phyloP scores from a whole-genome alignment of 2,329 filamentous ascomycete species.

The Hirsutella rhossiliensis region DNA sequence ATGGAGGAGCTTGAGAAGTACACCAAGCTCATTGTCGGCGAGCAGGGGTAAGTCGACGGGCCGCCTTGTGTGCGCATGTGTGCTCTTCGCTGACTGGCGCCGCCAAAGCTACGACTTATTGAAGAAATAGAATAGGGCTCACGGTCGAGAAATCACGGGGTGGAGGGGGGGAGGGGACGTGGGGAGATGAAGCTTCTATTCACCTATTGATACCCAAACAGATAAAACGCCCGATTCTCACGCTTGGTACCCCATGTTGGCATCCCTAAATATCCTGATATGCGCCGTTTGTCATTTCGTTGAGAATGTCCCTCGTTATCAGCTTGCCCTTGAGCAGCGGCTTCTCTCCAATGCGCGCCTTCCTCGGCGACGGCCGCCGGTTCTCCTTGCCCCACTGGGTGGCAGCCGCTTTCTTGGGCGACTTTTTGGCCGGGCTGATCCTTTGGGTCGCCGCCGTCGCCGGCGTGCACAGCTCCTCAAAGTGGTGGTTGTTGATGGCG shows the following conservation, averaged over 20 bases:
- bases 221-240: constrained; percentile 3
- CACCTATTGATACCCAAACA: constrained; percentile 5
- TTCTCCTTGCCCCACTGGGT: constrained; percentile 30
- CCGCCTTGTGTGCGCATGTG: background rate
- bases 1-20: constrained; percentile 41
- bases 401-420: constrained; percentile 7
- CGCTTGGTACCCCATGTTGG: background rate
- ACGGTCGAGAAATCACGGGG: background rate
- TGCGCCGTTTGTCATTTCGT: constrained; percentile 47
- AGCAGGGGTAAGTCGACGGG: constrained; percentile 28
- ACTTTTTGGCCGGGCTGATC: constrained; percentile 16
- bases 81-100: background rate
- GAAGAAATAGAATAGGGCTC: background rate
- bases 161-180: background rate
- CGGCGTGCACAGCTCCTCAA: constrained; percentile 46
- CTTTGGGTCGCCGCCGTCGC: constrained; percentile 16
- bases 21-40: constrained; percentile 45
- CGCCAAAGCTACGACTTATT: constrained; percentile 15
- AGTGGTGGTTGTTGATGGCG: constrained; percentile 56
- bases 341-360: constrained; percentile 45
- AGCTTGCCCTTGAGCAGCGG: constrained; percentile 53
- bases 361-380: constrained; percentile 36
- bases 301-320: constrained; percentile 65
- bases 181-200: background rate
- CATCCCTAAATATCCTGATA: constrained; percentile 9